A percentile compares a stretch with the other conserved stretches of the same genome.
phyloP scores from a whole-genome alignment of 2,329 filamentous ascomycete species.

The Colletotrichum sp. region DNA sequence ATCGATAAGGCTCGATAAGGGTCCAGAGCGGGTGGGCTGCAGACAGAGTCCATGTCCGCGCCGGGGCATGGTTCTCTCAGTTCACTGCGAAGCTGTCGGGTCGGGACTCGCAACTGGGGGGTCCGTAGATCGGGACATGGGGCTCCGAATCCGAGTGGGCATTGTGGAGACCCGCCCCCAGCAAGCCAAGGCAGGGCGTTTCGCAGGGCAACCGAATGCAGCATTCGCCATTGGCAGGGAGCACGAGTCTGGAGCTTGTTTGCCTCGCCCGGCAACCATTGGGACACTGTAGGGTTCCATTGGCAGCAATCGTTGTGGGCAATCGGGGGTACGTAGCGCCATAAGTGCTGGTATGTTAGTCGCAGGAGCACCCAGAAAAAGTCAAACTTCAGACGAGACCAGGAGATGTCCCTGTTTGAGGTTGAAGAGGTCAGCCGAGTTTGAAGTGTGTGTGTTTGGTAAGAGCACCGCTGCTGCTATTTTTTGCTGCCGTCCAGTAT shows the following conservation, averaged over 20 bases:
- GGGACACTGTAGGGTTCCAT: background rate
- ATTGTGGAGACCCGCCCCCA: background rate
- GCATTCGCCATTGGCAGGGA: background rate
- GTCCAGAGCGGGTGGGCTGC: background rate
- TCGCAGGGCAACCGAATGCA: slow-evolving; percentile 18
- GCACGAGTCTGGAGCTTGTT: slow-evolving; percentile 2
- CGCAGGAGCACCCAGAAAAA: background rate
- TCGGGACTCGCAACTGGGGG: background rate
- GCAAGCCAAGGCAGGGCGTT: slow-evolving; percentile 18
- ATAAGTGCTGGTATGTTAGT: background rate
- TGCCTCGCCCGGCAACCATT: background rate
- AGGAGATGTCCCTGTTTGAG: background rate
- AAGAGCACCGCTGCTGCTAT: background rate
- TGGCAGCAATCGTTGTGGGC: background rate
- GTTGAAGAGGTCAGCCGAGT: background rate
- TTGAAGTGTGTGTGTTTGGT: background rate
- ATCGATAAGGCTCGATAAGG: slow-evolving; percentile 7
- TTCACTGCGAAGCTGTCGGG: background rate
- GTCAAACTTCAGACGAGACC: background rate
- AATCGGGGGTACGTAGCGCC: background rate
- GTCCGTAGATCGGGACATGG: slow-evolving; percentile 18
- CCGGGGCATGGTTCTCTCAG: background rate
- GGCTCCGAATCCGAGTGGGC: slow-evolving; percentile 2
- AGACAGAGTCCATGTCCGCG: background rate
- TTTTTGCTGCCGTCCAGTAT: background rate